Base-by-base conservation (phyloP, 1,284 basidiomycete genomes). In the Vanrija sp. region DNA sequence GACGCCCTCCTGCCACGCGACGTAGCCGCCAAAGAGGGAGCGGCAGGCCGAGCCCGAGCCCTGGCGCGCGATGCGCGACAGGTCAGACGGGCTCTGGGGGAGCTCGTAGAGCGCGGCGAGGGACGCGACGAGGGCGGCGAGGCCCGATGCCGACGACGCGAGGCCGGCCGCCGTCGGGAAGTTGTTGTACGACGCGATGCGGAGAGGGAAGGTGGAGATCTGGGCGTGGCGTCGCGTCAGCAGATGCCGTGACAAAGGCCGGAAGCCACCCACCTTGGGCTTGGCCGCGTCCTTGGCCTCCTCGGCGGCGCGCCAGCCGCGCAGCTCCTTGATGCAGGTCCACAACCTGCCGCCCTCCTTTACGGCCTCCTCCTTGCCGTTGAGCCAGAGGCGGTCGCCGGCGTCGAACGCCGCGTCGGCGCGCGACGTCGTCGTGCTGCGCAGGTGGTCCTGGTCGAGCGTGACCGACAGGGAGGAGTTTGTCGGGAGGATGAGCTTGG, bases 141-240 rank as follows among this genome's bases (percentile, higher is more conserved):
- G 95, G 14, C 95, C 95, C 0, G 94, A 92, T 0, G 96, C 95
- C 25, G 93, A 97, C 0, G 95, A 98, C 0, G 96, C 95, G 37
- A 99, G 85, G 12, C 95, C 96, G 0, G 95, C 96, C 8, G 96
- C 96, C 6, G 95, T 98, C 22, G 95, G 95, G 81, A 99, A 98
- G 81, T 98, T 98, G 83, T 99, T 99, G 78, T 86, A 87, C 10
- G 94, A 98, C 56, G 85, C 85, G 61, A 99, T 93, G 77, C 90
- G 89, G 3, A 96, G 83, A 25, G 81, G 78, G 74, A 80, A 87
- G 16, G 80, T 71, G 0, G 92, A 87, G 48, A 95, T 77, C 86
- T 92, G 59, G 10, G 18, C 47, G 55, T 37, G 46, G 38, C 41
- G 41, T 44, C 16, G 12, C 47, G 43, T 23, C 44, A n/a, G 22